Percentiles rank a stretch among this genome's conserved stretches.
These are phyloP conservation scores for Gracilaria domingensis DNA, from an alignment of 23 red algal species.

Conservation along the genomic window DNA sequence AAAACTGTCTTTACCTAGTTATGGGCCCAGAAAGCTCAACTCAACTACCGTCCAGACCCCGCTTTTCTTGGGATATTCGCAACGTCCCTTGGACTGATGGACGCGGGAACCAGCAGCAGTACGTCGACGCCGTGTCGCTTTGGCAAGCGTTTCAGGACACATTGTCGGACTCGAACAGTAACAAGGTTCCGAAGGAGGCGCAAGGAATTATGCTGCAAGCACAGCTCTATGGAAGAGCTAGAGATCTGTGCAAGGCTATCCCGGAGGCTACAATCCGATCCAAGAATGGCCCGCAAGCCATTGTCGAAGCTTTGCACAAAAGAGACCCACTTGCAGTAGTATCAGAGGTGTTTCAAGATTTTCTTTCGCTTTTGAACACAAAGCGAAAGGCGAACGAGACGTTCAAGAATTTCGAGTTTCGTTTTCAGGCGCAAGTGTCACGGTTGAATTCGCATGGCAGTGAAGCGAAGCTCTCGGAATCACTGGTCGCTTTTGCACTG, in stretches of 20 bases:
- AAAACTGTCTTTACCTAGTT: conserved; percentile 8
- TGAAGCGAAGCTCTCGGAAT: not conserved
- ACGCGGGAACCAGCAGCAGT: conserved; percentile 35
- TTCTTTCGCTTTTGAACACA: not conserved
- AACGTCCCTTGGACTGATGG: conserved; percentile 37
- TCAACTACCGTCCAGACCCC: not conserved
- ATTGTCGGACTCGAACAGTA: not conserved
- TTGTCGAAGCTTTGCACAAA: conserved; percentile 29
- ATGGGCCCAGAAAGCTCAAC: conserved; percentile 45
- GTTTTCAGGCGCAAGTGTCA: not conserved
- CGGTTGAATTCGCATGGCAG: not conserved
- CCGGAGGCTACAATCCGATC: not conserved
- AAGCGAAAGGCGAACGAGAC: not conserved
- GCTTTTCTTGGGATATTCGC: conserved; percentile 7
- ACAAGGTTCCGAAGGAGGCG: not conserved
- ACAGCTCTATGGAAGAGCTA: conserved; percentile 9
- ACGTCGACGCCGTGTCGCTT: not conserved
- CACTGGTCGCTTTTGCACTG: not conserved
- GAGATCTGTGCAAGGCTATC: conserved; percentile 19
- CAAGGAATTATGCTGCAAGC: conserved; percentile 10
- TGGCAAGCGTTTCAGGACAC: conserved; percentile 15
- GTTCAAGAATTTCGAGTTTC: not conserved
- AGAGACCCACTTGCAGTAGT: conserved; percentile 30
- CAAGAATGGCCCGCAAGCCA: not conserved
- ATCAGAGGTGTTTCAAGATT: conserved; percentile 7